Percentiles rank a stretch among this genome's conserved stretches.
Conservation (phyloP, 2,329 filamentous ascomycete genomes). For the Coniochaeta hoffmannii region DNA sequence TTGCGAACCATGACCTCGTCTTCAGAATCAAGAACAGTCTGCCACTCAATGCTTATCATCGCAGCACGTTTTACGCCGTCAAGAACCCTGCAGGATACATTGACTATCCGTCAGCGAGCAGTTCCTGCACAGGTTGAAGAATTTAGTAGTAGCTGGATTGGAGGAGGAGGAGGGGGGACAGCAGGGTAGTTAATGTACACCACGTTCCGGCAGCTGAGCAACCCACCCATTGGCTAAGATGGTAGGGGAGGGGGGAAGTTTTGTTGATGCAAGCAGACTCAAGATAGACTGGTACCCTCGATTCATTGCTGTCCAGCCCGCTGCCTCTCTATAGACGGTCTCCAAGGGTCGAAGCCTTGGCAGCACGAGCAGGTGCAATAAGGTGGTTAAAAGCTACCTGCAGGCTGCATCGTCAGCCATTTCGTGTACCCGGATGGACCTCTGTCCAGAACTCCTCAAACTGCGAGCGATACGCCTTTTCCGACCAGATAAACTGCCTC, state of each 20-base stretch:
- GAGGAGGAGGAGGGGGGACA: background rate
- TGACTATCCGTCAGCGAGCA: conserved; percentile 21
- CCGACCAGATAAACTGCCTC: conserved; percentile 30
- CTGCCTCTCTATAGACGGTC: background rate
- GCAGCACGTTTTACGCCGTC: conserved; percentile 28
- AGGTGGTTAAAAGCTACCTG: background rate
- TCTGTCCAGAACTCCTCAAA: background rate
- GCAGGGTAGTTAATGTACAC: background rate
- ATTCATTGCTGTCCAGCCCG: background rate
- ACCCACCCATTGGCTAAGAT: background rate
- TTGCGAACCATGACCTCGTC: conserved; percentile 33
- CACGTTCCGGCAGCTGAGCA: background rate
- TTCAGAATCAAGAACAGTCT: conserved; percentile 27
- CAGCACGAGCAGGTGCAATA: background rate
- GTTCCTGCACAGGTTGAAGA: background rate
- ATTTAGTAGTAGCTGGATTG: background rate
- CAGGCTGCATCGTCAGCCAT: background rate
- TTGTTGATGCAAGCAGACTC: background rate
- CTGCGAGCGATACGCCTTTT: background rate
- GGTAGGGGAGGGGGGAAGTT: background rate
- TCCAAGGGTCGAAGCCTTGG: background rate
- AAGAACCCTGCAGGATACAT: conserved; percentile 26
- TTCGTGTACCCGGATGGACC: background rate
- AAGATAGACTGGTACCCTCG: background rate
- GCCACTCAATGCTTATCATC: conserved; percentile 23